Conservation (phyloP, 192 early-diverging fungal species). For the Podila clonocystis region DNA sequence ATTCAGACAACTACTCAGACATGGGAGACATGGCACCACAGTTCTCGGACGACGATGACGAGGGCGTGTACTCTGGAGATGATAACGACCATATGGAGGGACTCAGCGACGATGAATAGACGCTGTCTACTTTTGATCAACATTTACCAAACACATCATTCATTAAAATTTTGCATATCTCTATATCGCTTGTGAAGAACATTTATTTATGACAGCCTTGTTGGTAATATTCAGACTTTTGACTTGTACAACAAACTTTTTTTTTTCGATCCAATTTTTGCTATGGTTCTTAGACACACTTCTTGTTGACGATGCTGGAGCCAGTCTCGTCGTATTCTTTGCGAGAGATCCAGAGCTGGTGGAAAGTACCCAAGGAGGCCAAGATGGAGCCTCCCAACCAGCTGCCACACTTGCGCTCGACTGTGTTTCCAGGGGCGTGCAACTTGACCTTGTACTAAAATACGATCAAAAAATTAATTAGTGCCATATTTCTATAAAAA, state of each 20-base stretch:
- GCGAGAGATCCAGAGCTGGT: constrained; percentile 98
- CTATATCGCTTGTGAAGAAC: constrained; percentile 1
- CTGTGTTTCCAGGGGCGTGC: constrained; percentile 77
- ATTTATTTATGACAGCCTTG: background rate
- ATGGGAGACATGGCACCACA: constrained; percentile 48
- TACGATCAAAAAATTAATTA: background rate
- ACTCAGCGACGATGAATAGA: constrained; percentile 40
- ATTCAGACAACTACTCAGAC: constrained; percentile 46
- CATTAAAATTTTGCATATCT: constrained; percentile 4
- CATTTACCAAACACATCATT: background rate
- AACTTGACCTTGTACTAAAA: constrained; percentile 83
- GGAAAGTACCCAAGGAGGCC: constrained; percentile 95
- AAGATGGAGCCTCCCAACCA: constrained; percentile 99
- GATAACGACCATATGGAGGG: constrained; percentile 46
- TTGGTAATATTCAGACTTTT: background rate
- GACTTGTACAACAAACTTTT: background rate
- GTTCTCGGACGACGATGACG: constrained; percentile 36
- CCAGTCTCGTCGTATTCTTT: constrained; percentile 95
- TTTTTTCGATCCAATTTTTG: too few relatives aligned
- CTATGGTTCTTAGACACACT: constrained; percentile 65
- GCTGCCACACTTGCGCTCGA: constrained; percentile 91
- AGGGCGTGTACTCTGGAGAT: constrained; percentile 30
- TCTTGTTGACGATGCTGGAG: constrained; percentile 86
- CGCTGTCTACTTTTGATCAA: background rate
- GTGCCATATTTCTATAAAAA: background rate